Evolutionary conservation across 1,139 yeast species (phyloP), one percentile per base, ranked within the genome.

Genomic region (Geotrichum aggregatum): DNA sequence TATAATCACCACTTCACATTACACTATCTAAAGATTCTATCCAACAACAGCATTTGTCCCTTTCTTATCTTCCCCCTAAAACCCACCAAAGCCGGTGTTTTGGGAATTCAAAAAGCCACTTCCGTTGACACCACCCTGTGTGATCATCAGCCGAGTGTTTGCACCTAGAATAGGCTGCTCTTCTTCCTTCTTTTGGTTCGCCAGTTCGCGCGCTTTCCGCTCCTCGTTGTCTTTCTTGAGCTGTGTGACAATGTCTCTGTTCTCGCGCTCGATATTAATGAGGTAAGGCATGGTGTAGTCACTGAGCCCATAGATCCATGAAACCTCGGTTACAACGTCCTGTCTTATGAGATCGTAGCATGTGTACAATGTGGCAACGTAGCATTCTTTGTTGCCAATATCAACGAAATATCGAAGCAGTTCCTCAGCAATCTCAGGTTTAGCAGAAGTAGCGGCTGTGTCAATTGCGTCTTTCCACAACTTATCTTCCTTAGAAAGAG

Each of bases 351-450:
- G 76, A 54, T 86, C 87, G 70, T 92, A 94, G 64, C 95, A 87
- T 5, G 91, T 76, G 72, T 85, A 94, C 64, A 94, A 77, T 58
- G 91, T 79, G 10, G 96, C 98, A 63, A 89, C 87, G 67, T 88
- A 87, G 65, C 96, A 88, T 74, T 92, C 98, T 71, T 85, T 89
- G 74, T 92, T 92, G 63, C 96, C 98, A 47, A 95, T 89, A 66
- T 91, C 98, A 56, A 94, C 98, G 70, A 92, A 92, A 74, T 92
- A 94, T 57, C 85, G 80, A 67, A 92, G 75, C 60, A 88, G 76
- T 56, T 91, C 98, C 68, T 88, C 95, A 26, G 95, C 91, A 66
- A 92, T 84, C 68, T 87, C 89, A 26, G 80, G 68, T 60, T 84
- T 84, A 60, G 80, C 80, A 19, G 97, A 88, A 54, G 82, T 71